A percentile compares a stretch with the other conserved stretches of the same genome.
These are phyloP conservation scores for Fagopyrum homotropicum DNA, from an alignment of 148 eudicot species.

Conservation along the genomic window DNA sequence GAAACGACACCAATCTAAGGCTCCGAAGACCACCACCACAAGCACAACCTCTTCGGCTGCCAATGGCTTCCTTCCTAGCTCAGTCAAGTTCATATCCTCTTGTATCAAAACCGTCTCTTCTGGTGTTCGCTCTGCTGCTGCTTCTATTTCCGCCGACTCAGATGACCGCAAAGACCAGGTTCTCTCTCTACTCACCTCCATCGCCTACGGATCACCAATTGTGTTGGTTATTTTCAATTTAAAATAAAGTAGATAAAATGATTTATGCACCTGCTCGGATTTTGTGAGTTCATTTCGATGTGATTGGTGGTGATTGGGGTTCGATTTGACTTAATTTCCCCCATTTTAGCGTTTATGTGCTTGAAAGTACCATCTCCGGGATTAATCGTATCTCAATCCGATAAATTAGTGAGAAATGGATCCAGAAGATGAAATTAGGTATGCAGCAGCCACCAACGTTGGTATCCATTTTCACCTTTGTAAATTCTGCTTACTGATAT, in stretches of 20 bases:
- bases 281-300: not conserved
- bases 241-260: not conserved
- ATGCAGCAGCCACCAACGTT: not conserved
- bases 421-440: not conserved
- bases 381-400: not conserved
- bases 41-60: not conserved
- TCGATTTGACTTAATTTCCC: not conserved
- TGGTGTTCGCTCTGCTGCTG: constrained; percentile 82
- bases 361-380: not conserved
- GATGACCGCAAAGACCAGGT: constrained; percentile 85
- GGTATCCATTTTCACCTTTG: not conserved
- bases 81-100: constrained; percentile 74
- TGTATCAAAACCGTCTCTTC: constrained; percentile 86
- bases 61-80: constrained; percentile 55
- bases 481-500: not conserved
- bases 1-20: constrained; percentile 39
- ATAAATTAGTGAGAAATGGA: not conserved
- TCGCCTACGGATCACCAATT: not conserved
- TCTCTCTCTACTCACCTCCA: not conserved
- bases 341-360: not conserved
- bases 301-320: not conserved
- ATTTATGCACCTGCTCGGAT: not conserved
- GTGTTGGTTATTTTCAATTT: not conserved
- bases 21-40: not conserved
- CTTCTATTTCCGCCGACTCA: constrained; percentile 43